Percentiles rank a stretch among this genome's conserved stretches.
These are phyloP conservation scores for Blepharisma undulans DNA, from an alignment of 169 alveolate species.

Conservation along the genomic window DNA sequence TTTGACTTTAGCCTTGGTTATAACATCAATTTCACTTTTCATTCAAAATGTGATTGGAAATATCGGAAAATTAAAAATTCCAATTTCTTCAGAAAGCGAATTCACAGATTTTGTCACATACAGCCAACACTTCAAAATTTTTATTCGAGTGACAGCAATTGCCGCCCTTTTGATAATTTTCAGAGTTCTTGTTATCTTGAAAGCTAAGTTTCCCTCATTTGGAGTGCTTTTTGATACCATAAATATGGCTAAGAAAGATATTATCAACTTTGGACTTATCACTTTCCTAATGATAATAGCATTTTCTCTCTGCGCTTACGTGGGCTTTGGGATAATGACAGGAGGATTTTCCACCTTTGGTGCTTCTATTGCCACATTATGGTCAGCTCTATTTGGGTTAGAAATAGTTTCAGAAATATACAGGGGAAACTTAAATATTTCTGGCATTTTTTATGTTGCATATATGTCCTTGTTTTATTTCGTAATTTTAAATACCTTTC, in stretches of 20 bases:
- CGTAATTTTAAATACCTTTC: conserved; percentile 35
- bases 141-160: conserved; percentile 32
- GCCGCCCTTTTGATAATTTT: conserved; percentile 43
- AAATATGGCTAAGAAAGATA: conserved; percentile 39
- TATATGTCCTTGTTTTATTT: conserved; percentile 47
- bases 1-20: neutral
- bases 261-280: conserved; percentile 41
- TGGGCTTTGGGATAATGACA: conserved; percentile 41
- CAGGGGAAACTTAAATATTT: neutral
- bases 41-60: neutral
- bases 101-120: conserved; percentile 25
- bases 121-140: neutral
- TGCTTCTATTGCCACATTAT: neutral
- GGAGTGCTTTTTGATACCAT: conserved; percentile 59
- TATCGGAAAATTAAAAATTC: conserved; percentile 38
- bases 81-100: conserved; percentile 15
- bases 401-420: neutral
- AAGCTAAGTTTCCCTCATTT: conserved; percentile 51
- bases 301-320: conserved; percentile 34
- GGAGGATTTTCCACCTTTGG: neutral
- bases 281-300: conserved; percentile 38
- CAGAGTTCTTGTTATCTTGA: conserved; percentile 40
- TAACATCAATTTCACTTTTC: neutral
- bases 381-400: neutral
- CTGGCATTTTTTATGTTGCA: conserved; percentile 31